Base-by-base conservation (phyloP, 345 rosid genomes). In the Eucalyptus viminalis region DNA sequence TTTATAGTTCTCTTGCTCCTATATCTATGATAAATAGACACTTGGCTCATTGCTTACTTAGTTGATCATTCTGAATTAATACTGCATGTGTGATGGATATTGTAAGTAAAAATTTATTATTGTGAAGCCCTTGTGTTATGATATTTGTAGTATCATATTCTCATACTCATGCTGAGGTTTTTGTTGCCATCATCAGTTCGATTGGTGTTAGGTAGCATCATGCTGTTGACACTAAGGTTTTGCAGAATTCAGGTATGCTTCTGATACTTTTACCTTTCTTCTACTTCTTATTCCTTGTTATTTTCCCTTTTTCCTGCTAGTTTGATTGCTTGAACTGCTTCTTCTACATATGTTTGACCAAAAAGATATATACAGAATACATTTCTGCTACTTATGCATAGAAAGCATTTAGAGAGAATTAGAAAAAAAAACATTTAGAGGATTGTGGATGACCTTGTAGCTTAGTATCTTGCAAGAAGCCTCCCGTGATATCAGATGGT, bases 171-270 rank as follows among this genome's bases (percentile, higher is more conserved):
- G 21, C 72, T 24, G 47, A 40, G 11, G 49, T 56, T 91, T 62
- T 89, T 16, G 9, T 87, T 93, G 67, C 91, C 91, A 87, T 76
- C 88, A 86, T 89, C 93, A 98, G 99, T 94, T 89, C 99, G 99
- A 50, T 88, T 97, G 94, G 94, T 93, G 49, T 92, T 97, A 93
- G 99, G 99, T 87, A 90, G 96, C 93, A 91, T 97, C 91, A 91
- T 92, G 86, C 88, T 98, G 80, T 93, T 89, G 87, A 95, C 99
- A 34, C 93, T 98, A n/a, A 88, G 97, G 90, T 98, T 96, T 91
- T 95, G 96, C 87, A 98, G 99, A 80, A 47, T 93, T 90, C 99
- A 98, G 99, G 99, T 98, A 92, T 89, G 50, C 72, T 86, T 43
- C 62, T 89, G 87, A 49, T 67, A 80, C 45, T 24, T 80, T 8